A percentile compares a stretch with the other conserved stretches of the same genome.
Conservation (phyloP, 2,329 filamentous ascomycete species). For the Hypoxylon sp. region DNA sequence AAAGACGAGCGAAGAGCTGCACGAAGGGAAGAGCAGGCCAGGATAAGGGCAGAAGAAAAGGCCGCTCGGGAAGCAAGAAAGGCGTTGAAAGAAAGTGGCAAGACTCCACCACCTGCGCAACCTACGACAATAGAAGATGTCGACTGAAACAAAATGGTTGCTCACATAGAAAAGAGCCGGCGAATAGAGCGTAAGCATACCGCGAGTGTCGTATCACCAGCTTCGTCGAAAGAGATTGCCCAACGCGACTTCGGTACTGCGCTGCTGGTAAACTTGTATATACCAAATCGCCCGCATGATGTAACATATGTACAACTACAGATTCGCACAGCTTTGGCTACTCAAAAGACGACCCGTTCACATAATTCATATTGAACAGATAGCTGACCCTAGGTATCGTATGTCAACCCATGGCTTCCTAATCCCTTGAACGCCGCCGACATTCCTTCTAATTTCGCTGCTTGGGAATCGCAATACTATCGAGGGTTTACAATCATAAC, state of each 20-base stretch:
- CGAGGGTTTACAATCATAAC: neutral
- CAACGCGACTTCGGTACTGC: constrained; percentile 7
- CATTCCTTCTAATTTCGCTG: constrained; percentile 5
- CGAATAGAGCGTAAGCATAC: neutral
- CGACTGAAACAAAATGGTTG: constrained; percentile 25
- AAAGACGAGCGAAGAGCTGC: constrained; percentile 45
- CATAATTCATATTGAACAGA: constrained; percentile 38
- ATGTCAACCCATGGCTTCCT: constrained; percentile 28
- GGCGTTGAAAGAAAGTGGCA: neutral
- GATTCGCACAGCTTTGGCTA: constrained; percentile 5
- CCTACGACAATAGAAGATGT: constrained; percentile 35
- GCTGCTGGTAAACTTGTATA: constrained; percentile 28
- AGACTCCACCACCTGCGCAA: constrained; percentile 7
- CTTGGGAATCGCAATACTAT: neutral
- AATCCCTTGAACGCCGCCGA: constrained; percentile 20
- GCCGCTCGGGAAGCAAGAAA: constrained; percentile 7
- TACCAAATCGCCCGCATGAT: constrained; percentile 33
- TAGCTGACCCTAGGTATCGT: constrained; percentile 35
- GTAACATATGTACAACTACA: constrained; percentile 38
- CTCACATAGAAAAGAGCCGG: neutral
- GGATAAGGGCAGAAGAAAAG: constrained; percentile 12
- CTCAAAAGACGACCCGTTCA: constrained; percentile 19
- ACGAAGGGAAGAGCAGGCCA: constrained; percentile 22
- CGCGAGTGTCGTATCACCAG: neutral
- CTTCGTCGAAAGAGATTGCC: neutral